Base-by-base conservation (phyloP, 192 early-diverging fungal genomes). In the Mortierella alpina region DNA sequence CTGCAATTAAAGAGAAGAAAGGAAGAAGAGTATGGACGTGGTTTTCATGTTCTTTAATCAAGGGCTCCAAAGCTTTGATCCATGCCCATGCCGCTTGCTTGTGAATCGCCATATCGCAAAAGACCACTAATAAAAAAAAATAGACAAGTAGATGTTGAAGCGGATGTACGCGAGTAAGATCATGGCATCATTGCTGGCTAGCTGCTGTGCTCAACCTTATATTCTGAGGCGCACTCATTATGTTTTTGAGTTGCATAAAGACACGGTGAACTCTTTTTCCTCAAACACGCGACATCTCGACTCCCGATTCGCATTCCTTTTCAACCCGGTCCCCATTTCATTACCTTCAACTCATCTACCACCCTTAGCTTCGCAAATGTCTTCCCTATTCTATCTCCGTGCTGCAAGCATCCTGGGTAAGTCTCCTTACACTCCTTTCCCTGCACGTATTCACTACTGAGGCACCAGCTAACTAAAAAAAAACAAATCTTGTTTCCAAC, bases 381-480 rank as follows among this genome's bases (percentile, higher is more conserved):
- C 69, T 18, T 79, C 75, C 18, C 7, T 64, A 45, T 79, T 79
- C 57, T 79, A 71, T n/a, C 76, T 79, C 50, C 76, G 68, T 22
- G 76, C 76, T 44, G 68, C 69, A 7, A 22, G 53, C n/a, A 10
- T 79, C 20, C 20, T 79, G n/a, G 68, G 68, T 72, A 72, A 66
- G 62, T 22, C 18, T 13, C 20, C 6, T 58, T 57, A 48, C 1
- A 15, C 4, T 51, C n/a, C n/a, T 51, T 51, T 51, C n/a, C n/a
- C n/a, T 51, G 31, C 31, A 3, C 31, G 44, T 7, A 63, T n/a
- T 56, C 13, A 56, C 9, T 1, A 14, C 20, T 12, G 13, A 4
- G 20, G 15, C 55, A 56, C 10, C 4, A 18, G 55, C 13, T 56
- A 10, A 7, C 55, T 10, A 14, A 9, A 6, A 22, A 18, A 22